Evolutionary conservation across 2,329 filamentous ascomycete species (phyloP), one percentile per base, ranked within the genome.

Genomic region (Onygena corvina): DNA sequence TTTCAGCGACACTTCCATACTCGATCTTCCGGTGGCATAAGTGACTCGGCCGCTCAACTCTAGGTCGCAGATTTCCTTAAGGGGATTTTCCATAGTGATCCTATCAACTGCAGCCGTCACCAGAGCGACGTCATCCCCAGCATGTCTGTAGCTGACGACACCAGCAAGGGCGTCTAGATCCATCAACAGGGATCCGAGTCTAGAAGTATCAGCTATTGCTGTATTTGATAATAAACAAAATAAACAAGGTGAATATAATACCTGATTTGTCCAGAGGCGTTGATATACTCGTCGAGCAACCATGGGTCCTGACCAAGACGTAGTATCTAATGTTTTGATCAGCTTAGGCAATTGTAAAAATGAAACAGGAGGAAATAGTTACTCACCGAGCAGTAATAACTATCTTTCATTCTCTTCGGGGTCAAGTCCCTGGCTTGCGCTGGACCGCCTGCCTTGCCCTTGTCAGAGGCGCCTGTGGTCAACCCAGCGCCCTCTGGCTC

Each of bases 111-210:
- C 77, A 12, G 79, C 79, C 2, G 79, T 82, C 29, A 82, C 79
- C 1, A 77, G 81, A 1, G 75, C 77, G 1, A 81, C 77, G 36
- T 69, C 67, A 47, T 82, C 79, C 14, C 80, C 80, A 0, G 80
- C 81, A 57, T 84, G 80, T 54, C 83, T 84, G 64, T 87, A 82
- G 14, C 84, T 83, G 50, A 89, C 77, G 42, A 88, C 77, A 7
- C 85, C 84, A 0, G 83, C 83, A 5, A 89, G 67, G 0, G 84
- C 84, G 64, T 89, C 84, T 1, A 89, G 73, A 54, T 89, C 84
- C 83, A 88, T 88, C 53, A 89, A 78, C 12, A 89, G 69, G 0
- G 83, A 80, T 0, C 84, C 84, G 5, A 88, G 71, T 48, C 71
- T 80, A 69, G 4, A 34, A 16, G 12, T 7, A 29, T 44, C 48